Conservation (phyloP, 352 stramenopile genomes). For the Phytopythium boreale region DNA sequence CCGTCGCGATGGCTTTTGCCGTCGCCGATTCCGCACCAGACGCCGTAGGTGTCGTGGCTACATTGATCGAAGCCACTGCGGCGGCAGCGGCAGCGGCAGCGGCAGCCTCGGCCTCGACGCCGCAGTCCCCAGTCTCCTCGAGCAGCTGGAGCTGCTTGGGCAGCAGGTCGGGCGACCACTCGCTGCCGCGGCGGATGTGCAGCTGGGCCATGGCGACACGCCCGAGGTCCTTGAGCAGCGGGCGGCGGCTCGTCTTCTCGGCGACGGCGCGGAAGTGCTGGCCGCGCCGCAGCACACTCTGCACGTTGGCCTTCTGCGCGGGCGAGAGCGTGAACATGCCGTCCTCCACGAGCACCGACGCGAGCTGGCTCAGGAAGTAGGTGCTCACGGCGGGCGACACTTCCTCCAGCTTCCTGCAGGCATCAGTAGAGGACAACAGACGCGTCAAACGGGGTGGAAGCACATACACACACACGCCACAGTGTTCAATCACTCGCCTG, state of each 20-base stretch:
- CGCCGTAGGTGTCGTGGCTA: background rate
- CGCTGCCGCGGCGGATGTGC: constrained; percentile 49
- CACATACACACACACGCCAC: too few relatives aligned
- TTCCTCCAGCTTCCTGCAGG: constrained; percentile 44
- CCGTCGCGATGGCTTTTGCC: background rate
- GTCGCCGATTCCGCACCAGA: background rate
- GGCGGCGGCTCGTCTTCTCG: constrained; percentile 46
- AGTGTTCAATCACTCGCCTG: constrained; percentile 14
- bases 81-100: background rate
- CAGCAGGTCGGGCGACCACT: constrained; percentile 71
- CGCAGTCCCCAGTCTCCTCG: constrained; percentile 17
- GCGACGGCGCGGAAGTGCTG: constrained; percentile 58
- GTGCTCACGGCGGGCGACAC: constrained; percentile 74
- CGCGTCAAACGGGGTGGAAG: background rate
- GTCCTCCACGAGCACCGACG: constrained; percentile 68
- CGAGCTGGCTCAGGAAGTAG: constrained; percentile 78
- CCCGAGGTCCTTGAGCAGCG: constrained; percentile 50
- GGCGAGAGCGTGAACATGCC: constrained; percentile 54
- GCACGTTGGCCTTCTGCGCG: constrained; percentile 51
- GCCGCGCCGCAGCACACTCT: constrained; percentile 46
- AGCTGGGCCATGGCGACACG: constrained; percentile 70
- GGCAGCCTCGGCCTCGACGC: background rate
- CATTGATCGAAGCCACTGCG: background rate
- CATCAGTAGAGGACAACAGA: background rate
- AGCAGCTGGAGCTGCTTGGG: constrained; percentile 60